Base-by-base conservation (phyloP, 139 green algal genomes). In the Parachlorella kessleri region DNA sequence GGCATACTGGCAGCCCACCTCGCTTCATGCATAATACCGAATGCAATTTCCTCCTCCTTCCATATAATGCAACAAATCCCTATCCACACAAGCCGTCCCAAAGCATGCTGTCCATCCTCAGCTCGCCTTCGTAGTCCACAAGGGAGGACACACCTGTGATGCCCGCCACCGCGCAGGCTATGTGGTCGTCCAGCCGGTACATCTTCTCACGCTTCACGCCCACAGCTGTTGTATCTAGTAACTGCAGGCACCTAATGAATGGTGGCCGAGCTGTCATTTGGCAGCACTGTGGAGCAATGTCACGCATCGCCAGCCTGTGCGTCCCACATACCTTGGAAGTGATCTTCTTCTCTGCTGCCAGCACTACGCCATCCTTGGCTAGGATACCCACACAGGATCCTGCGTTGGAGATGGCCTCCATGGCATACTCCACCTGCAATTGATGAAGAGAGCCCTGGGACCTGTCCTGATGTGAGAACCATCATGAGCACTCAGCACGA, bases 321-420 rank as follows among this genome's bases (percentile, higher is more conserved):
- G n/a, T n/a, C n/a, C n/a, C 70, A 59, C 21, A 18, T 59, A 94
- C 95, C 92, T 99, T 99, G 26, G 95, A 99, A 1, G 93, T 98
- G 80, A 99, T 98, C 82, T 93, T 95, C 88, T 99, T 99, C 87
- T 99, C 97, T 23, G 97, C 95, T 38, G 94, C 94, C 40, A 99
- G 83, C 0, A 99, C 94, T 4, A 99, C 92, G 23, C 97, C 97
- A 38, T 98, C 92, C 26, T 88, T 96, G 35, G 95, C 90, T 0
- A 98, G 87, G 14, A 99, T 84, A 32, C 96, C 97, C 7, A 99
- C 92, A 2, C 93, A 93, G 6, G 96, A 92, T 24, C 97, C 97
- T 8, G 97, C 97, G 35, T 99, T 97, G 23, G 90, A 96, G 76
- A 99, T 99, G 28, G 97, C 96, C 83, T 99, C 97, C 94, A 99